Base-by-base conservation (phyloP, 2,329 filamentous ascomycete genomes). In the Esteya vermicola region DNA sequence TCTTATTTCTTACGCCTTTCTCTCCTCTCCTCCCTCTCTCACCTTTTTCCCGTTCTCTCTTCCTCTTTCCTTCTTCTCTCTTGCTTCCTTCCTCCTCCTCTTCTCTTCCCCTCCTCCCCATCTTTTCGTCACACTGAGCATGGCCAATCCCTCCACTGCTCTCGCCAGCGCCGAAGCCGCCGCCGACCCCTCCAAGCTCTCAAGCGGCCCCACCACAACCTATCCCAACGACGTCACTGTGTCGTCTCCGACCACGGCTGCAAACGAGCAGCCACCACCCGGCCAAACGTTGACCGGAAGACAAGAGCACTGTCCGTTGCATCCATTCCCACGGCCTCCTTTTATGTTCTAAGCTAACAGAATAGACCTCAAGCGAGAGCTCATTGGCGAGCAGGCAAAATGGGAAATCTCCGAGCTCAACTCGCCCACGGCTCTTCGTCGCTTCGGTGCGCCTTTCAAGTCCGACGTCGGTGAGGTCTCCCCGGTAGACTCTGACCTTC, bases 381-480 rank as follows among this genome's bases (percentile, higher is more conserved):
- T 98, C 53, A 78, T 98, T 47, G 80, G 82, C 39, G 77, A 85
- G 54, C 89, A 98, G 65, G 88, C 91, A 46, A 76, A 81, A 57
- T 83, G 72, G 63, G 91, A 98, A 62, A 93, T 98, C 55, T 72
- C 71, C 47, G 91, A 96, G 61, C 78, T 98, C 50, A 93, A 91
- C 59, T 93, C 86, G 18, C 86, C 91, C 7, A 98, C 91, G 3
- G 91, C 91, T 38, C 73, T 98, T 38, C 86, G 86, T 54, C 78
- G 91, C 51, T 98, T 98, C 58, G 91, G 91, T 44, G 89, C 91
- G 7, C 91, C 91, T 0, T 98, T 98, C 65, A 81, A 76, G 56
- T 95, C 88, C 35, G 84, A 94, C 39, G 79, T 81, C 45, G 91
- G 91, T 47, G 91, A 98, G 59, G 81, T 98, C 20, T 81, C 86